These are phyloP conservation scores for Plasmopara viticola DNA, from an alignment of 352 stramenopile genomes.

Conservation along the genomic window DNA sequence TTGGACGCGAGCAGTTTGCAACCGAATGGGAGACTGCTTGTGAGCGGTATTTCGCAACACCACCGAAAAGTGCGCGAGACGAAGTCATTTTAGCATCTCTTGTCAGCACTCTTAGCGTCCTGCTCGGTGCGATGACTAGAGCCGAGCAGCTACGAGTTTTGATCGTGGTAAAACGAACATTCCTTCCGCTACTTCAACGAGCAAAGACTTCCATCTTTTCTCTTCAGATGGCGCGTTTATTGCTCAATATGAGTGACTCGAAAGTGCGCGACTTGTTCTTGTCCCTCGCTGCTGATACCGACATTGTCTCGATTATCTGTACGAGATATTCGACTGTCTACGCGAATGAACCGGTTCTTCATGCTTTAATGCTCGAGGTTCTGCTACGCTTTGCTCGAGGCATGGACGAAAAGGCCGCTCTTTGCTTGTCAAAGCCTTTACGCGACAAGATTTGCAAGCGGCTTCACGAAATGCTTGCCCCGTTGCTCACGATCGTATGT, in stretches of 20 bases:
- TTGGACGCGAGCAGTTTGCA: conserved; percentile 22
- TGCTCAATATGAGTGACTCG: conserved; percentile 43
- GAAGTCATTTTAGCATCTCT: conserved; percentile 47
- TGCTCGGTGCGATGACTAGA: conserved; percentile 32
- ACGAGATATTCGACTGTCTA: conserved; percentile 40
- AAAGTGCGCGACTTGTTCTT: conserved; percentile 44
- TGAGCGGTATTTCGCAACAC: conserved; percentile 33
- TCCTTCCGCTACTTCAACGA: conserved; percentile 41
- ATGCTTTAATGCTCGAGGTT: conserved; percentile 37
- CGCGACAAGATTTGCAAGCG: conserved; percentile 34
- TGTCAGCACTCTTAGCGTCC: conserved; percentile 27
- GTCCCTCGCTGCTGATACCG: conserved; percentile 53
- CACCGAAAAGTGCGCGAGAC: conserved; percentile 43
- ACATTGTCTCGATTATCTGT: conserved; percentile 41
- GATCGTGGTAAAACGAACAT: conserved; percentile 41
- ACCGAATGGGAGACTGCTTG: conserved; percentile 40
- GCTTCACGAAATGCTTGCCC: conserved; percentile 30
- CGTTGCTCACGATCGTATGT: conserved; percentile 41
- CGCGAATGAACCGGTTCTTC: conserved; percentile 34
- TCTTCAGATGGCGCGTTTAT: conserved; percentile 34
- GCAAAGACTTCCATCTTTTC: conserved; percentile 27
- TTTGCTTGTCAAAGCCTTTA: conserved; percentile 16
- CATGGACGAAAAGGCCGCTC: conserved; percentile 7
- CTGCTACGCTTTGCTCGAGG: conserved; percentile 28
- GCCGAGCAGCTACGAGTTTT: conserved; percentile 39